Base-by-base conservation (phyloP, 805 yeast genomes). In the Saturnispora dispora region DNA sequence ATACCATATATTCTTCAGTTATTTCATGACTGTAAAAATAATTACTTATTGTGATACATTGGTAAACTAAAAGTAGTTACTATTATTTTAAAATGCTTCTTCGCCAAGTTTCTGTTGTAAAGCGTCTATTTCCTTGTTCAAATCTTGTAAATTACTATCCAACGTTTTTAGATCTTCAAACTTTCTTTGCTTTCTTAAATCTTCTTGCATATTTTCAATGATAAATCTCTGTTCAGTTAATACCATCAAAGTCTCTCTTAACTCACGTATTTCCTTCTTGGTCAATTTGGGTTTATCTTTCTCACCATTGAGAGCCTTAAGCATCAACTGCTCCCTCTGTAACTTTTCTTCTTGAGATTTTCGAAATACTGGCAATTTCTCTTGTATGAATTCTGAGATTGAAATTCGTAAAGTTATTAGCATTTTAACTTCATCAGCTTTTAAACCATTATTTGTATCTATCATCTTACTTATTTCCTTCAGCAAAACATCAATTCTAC, bases 141-240 rank as follows among this genome's bases (percentile, higher is more conserved):
- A 64, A 53, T 88, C 95, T 5, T 62, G 63, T 46, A 81, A 60
- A 51, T 85, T 86, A 20, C 65, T 71, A 35, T 76, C 76, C 52
- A 91, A 68, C 1, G 85, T 74, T 10, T 68, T 70, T 42, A 88
- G 66, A 62, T 87, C 96, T 52, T 89, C 96, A 60, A 88, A 87
- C 56, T 80, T 78, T 43, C 97, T 69, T 48, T 77, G 80, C 56
- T 73, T 75, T 53, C 82, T 85, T 36, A 83, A 79, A 13, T 75
- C 79, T 2, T 73, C 71, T 27, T 86, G 75, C 77, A 83, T 78
- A 15, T 79, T 74, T 52, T 79, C 78, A 3, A 91, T 81, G 54
- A 91, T 66, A 57, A 78, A 90, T 58, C 75, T 73, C 60, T 90
- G 98, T 62, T 90, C 98, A 54, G 83, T 83, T 61, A 88, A 67